Conservation (phyloP, 2,329 filamentous ascomycete genomes). For the Alternaria sp. region DNA sequence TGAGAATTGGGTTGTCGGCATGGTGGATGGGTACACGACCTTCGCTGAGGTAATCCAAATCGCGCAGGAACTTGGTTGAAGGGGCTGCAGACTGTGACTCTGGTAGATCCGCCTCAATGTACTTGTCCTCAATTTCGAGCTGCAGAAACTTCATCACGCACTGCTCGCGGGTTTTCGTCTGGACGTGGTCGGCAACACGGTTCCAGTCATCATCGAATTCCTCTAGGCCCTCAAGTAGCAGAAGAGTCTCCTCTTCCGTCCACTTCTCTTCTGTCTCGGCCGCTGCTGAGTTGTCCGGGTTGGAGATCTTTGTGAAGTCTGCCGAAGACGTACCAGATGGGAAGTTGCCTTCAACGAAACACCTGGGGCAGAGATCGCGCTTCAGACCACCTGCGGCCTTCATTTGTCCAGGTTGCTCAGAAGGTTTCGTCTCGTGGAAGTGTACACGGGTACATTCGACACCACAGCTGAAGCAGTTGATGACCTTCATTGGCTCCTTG, state of each 20-base stretch:
- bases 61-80: conserved; percentile 47
- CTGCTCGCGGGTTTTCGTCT: conserved; percentile 90
- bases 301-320: conserved; percentile 89
- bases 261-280: conserved; percentile 86
- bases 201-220: conserved; percentile 96
- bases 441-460: conserved; percentile 82
- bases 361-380: conserved; percentile 90
- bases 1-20: conserved; percentile 95
- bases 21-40: conserved; percentile 90
- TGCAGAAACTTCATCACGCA: conserved; percentile 97
- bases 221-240: conserved; percentile 89
- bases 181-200: conserved; percentile 89
- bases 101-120: conserved; percentile 81
- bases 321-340: conserved; percentile 78
- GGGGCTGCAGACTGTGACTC: conserved; percentile 55
- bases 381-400: conserved; percentile 69
- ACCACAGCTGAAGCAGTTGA: conserved; percentile 90
- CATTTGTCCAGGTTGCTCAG: conserved; percentile 55
- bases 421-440: conserved; percentile 73
- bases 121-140: conserved; percentile 97
- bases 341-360: conserved; percentile 84
- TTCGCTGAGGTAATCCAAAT: conserved; percentile 70
- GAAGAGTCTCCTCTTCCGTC: conserved; percentile 88
- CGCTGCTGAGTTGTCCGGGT: conserved; percentile 80
- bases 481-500: conserved; percentile 69